Evolutionary conservation across 1,139 yeast species (phyloP).

Genomic region (Saccharomyces uvarum): DNA sequence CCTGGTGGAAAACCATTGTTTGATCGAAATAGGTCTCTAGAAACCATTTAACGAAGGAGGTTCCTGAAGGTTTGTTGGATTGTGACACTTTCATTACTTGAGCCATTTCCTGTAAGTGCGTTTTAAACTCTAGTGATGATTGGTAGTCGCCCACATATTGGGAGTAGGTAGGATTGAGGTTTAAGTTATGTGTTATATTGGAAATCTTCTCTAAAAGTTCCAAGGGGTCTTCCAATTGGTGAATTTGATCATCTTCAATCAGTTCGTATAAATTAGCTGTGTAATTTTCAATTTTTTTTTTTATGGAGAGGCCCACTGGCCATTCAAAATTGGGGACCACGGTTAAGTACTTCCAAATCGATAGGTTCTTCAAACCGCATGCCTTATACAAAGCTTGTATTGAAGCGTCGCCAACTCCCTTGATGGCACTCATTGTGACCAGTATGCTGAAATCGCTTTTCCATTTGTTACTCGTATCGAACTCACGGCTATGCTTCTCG

Average conservation of each 20-base stretch:
- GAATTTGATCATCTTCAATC: conserved; percentile 7
- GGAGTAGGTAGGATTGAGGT: conserved; percentile 11
- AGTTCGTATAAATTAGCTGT: conserved; percentile 8
- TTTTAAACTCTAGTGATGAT: conserved; percentile 12
- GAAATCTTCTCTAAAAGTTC: conserved; percentile 12
- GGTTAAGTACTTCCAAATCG: conserved; percentile 25
- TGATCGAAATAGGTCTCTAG: conserved; percentile 44
- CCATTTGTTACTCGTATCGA: conserved; percentile 5
- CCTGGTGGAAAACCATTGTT: conserved; percentile 26
- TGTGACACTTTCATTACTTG: conserved; percentile 27
- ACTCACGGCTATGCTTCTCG: conserved; percentile 6
- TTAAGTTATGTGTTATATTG: conserved; percentile 12
- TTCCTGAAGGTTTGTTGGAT: conserved; percentile 16
- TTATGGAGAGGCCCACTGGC: conserved; percentile 14
- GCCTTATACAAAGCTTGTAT: conserved; percentile 19
- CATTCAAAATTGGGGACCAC: conserved; percentile 11
- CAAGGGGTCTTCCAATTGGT: conserved; percentile 11
- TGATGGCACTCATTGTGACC: conserved; percentile 21
- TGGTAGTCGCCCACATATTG: conserved; percentile 1
- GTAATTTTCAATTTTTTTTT: conserved; percentile 14
- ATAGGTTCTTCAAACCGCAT: conserved; percentile 9
- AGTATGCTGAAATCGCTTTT: conserved; percentile 25
- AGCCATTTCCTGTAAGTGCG: conserved; percentile 28
- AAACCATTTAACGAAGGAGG: conserved; percentile 34
- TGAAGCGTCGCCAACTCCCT: conserved; percentile 21